Percentiles rank a stretch among this genome's conserved stretches.
Conservation (phyloP, 2,329 filamentous ascomycete species). For the Aspergillus proliferans region DNA sequence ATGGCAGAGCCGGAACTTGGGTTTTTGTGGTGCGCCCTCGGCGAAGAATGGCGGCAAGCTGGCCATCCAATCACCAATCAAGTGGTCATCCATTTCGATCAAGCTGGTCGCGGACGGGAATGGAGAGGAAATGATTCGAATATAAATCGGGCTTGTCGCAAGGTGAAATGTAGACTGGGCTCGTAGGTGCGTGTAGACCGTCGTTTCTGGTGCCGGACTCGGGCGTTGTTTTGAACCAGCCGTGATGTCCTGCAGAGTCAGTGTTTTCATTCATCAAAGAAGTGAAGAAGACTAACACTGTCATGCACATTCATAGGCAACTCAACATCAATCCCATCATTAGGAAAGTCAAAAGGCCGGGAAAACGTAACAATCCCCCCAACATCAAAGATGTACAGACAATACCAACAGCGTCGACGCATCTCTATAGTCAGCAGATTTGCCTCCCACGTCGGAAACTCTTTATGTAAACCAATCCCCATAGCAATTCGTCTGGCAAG, state of each 20-base stretch:
- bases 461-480: slow-evolving; percentile 38
- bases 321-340: slow-evolving; percentile 30
- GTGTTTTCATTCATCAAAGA: neutral
- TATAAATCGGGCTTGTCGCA: slow-evolving; percentile 24
- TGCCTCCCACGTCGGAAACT: slow-evolving; percentile 32
- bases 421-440: slow-evolving; percentile 22
- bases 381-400: slow-evolving; percentile 32
- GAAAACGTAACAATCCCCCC: slow-evolving; percentile 40
- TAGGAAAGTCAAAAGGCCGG: slow-evolving; percentile 35
- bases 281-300: slow-evolving; percentile 4
- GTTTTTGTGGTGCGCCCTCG: slow-evolving; percentile 14
- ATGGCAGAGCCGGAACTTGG: slow-evolving; percentile 18
- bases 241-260: slow-evolving; percentile 12
- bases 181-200: slow-evolving; percentile 25
- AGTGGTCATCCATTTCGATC: slow-evolving; percentile 17
- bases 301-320: slow-evolving; percentile 31
- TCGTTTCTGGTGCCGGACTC: slow-evolving; percentile 15
- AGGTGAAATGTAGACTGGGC: slow-evolving; percentile 26
- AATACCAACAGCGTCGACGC: slow-evolving; percentile 22
- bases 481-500: slow-evolving; percentile 37
- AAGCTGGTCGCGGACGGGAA: slow-evolving; percentile 24
- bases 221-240: slow-evolving; percentile 15
- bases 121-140: slow-evolving; percentile 26
- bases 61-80: slow-evolving; percentile 23
- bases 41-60: slow-evolving; percentile 23